Percentiles rank a stretch among this genome's conserved stretches.
Conservation (phyloP, 1,284 basidiomycete species). For the Papiliotrema fonsecae region DNA sequence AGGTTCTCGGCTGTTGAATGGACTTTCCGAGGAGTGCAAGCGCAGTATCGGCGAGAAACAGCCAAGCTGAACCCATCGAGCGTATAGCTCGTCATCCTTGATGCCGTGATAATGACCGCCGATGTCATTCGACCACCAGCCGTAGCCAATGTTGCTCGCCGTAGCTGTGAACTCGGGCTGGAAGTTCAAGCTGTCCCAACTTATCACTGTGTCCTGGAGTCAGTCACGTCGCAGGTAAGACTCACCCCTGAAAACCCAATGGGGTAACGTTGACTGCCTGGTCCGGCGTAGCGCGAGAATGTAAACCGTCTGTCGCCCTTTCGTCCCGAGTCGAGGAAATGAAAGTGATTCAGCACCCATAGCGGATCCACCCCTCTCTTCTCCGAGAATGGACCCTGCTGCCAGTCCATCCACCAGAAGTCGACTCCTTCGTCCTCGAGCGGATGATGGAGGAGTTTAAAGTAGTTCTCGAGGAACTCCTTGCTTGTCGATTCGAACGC, state of each 20-base stretch:
- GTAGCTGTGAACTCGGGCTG: constrained; percentile 28
- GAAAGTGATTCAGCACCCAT: constrained; percentile 25
- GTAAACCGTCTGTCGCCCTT: constrained; percentile 14
- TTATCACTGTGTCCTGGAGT: constrained; percentile 19
- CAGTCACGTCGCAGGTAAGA: neutral
- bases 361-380: constrained; percentile 19
- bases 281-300: constrained; percentile 23
- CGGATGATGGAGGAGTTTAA: constrained; percentile 15
- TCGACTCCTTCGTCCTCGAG: constrained; percentile 26
- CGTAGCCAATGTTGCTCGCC: constrained; percentile 20
- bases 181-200: constrained; percentile 22
- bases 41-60: constrained; percentile 26
- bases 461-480: constrained; percentile 19
- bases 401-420: constrained; percentile 32
- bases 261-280: constrained; percentile 24
- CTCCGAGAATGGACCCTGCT: constrained; percentile 16
- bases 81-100: constrained; percentile 10
- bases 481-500: constrained; percentile 17
- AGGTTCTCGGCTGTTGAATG: constrained; percentile 23
- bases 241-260: constrained; percentile 25
- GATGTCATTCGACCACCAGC: constrained; percentile 27
- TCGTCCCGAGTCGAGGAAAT: constrained; percentile 18
- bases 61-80: constrained; percentile 27
- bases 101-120: constrained; percentile 20
- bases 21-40: constrained; percentile 22